Evolutionary conservation across 73 alveolate species (phyloP).

Genomic region (Tetrahymena borealis): DNA sequence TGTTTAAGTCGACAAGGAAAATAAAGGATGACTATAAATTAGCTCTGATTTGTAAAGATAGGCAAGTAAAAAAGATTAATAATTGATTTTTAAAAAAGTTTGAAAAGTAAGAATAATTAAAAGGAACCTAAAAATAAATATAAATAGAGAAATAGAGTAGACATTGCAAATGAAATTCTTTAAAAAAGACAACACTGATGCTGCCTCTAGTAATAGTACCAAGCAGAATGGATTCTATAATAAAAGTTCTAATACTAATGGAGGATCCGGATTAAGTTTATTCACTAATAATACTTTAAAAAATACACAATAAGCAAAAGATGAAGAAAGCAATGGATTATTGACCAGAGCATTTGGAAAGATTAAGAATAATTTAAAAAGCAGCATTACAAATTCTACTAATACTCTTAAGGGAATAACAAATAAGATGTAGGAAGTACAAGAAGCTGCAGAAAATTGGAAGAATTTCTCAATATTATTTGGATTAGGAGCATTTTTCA

Average conservation of each 20-base stretch:
- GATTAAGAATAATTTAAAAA: neutral
- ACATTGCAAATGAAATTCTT: neutral
- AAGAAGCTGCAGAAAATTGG: conserved; percentile 36
- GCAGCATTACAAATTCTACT: neutral
- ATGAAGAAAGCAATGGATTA: neutral
- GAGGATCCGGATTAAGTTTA: neutral
- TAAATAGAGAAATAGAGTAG: neutral
- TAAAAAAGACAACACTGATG: neutral
- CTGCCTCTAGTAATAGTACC: neutral
- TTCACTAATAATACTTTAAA: neutral
- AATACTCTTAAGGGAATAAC: neutral
- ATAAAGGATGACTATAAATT: too few species aligned
- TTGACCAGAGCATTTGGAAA: neutral
- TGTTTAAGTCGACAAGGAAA: too few species aligned
- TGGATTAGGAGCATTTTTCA: conserved; percentile 15
- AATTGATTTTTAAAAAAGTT: too few species aligned
- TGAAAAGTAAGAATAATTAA: too few species aligned
- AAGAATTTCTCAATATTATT: conserved; percentile 28
- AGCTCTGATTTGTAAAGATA: too few species aligned
- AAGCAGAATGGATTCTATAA: neutral
- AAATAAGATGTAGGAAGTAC: conserved; percentile 22
- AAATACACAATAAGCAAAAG: neutral
- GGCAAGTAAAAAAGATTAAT: too few species aligned
- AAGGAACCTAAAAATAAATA: neutral
- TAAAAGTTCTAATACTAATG: neutral